Evolutionary conservation across 805 yeast species (phyloP), one percentile per base, ranked within the genome.

Genomic region (Metschnikowia shivogae): DNA sequence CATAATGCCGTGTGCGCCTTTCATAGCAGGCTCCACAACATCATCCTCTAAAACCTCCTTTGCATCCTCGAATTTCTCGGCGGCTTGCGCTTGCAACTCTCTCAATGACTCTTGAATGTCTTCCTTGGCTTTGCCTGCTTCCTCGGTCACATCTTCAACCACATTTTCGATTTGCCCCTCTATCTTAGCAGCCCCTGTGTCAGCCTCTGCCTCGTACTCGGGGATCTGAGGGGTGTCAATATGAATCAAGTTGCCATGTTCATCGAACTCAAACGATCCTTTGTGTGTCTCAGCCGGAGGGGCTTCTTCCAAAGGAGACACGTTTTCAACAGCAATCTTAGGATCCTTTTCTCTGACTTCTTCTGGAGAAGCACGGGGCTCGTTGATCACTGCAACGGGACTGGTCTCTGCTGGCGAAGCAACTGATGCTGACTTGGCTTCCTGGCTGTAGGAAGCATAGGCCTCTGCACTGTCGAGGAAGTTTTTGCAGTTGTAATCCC

Each of bases 401-500:
- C 49, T 30, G 24, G 48, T 36, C 13, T 34, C 41, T 12, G 46
- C 42, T 2, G 47, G 35, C 5, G 55, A 29, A 11, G 14, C 28
- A 12, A 33, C 35, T 9, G 42, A 34, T 19, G 35, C 36, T 3
- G 47, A 28, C 20, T 20, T 24, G 11, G 46, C 22, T 17, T 41
- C 38, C 32, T 37, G 42, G 19, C 31, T 45, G 47, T 36, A 53
- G 14, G 42, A 29, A 1, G 32, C 43, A 52, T 70, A 68, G 20
- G 63, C 62, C 14, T 52, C 53, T 13, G 56, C 43, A n/a, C 41
- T 55, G 5, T 57, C 63, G 34, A 70, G 71, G 63, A 78, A 89
- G 11, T 72, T 55, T 49, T 68, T 71, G 70, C 99, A 93, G 59
- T 84, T 85, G 61, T 82, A 93, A 73, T 93, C 99, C 99, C 98